Evolutionary conservation across 2,329 filamentous ascomycete species (phyloP), one percentile per base, ranked within the genome.

Genomic region (Amesomyces nigricolor): DNA sequence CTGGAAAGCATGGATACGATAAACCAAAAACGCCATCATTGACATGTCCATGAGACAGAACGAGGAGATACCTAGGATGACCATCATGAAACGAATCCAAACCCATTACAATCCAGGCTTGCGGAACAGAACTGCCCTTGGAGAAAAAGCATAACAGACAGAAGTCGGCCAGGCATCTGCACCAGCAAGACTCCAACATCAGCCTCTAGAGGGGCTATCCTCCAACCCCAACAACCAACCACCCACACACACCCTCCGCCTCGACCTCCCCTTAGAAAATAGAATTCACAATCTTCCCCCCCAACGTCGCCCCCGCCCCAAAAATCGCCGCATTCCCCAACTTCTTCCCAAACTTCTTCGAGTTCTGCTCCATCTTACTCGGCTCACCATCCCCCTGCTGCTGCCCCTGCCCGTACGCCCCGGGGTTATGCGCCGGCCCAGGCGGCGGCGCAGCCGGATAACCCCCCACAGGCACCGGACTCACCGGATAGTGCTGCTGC

Each of bases 271-370:
- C 22, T 74, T 84, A 95, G 71, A 96, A 94, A 64, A 95, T 95
- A 61, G 86, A 84, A 72, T 95, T 94, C 63, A 96, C 90, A 68
- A 96, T 83, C 68, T 95, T 94, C 63, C 87, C 83, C 68, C 91
- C 91, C 61, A 96, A 87, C 1, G 89, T 94, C 47, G 92, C 91
- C 71, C 92, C 91, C 47, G 92, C 92, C 70, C 92, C 92, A 66
- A 95, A 95, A 63, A 96, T 90, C 29, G 91, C 90, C 44, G 80
- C 79, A 64, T 85, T 85, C 6, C 92, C 92, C 67, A 92, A 71
- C 78, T 96, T 97, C 82, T 95, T 95, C 63, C 92, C 91, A 72
- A 96, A 88, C 75, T 96, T 96, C 84, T 96, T 96, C 54, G 89
- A 91, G 54, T 85, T 81, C 71, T 89, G 79, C 60, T 83, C 79